phyloP scores from a whole-genome alignment of 192 early-diverging fungal species.

The Coemansia sp. region DNA sequence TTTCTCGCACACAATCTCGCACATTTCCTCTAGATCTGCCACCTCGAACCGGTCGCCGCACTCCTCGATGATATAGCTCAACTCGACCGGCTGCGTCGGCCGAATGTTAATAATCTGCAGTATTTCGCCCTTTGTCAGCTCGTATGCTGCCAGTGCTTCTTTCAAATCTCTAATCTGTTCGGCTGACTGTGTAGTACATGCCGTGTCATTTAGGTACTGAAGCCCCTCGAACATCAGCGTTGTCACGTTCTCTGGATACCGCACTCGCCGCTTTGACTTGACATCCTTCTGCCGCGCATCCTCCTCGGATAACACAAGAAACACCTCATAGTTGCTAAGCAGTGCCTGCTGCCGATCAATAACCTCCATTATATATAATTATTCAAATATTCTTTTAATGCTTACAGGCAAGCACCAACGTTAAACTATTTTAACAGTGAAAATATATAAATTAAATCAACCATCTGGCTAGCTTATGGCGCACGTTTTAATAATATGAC shows the following conservation, averaged over 20 bases:
- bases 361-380: constrained; percentile 56
- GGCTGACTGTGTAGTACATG: constrained; percentile 58
- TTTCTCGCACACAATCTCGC: constrained; percentile 45
- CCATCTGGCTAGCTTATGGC: too few species aligned
- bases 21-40: constrained; percentile 55
- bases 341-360: constrained; percentile 59
- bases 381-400: too few species aligned
- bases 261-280: constrained; percentile 29
- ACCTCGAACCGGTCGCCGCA: constrained; percentile 62
- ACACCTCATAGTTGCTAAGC: constrained; percentile 70
- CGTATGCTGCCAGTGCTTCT: constrained; percentile 37
- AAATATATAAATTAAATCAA: too few species aligned
- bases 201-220: constrained; percentile 57
- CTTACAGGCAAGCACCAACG: too few species aligned
- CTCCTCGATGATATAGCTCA: constrained; percentile 71
- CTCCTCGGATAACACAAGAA: constrained; percentile 59
- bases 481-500: too few species aligned
- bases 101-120: constrained; percentile 73
- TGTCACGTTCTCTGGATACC: constrained; percentile 61
- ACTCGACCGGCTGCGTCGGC: constrained; percentile 62
- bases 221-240: constrained; percentile 62
- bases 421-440: too few species aligned
- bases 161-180: constrained; percentile 54
- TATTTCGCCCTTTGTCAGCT: constrained; percentile 70
- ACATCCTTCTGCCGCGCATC: constrained; percentile 29